Base-by-base conservation (phyloP, 345 rosid genomes). In the Euclidium syriacum region DNA sequence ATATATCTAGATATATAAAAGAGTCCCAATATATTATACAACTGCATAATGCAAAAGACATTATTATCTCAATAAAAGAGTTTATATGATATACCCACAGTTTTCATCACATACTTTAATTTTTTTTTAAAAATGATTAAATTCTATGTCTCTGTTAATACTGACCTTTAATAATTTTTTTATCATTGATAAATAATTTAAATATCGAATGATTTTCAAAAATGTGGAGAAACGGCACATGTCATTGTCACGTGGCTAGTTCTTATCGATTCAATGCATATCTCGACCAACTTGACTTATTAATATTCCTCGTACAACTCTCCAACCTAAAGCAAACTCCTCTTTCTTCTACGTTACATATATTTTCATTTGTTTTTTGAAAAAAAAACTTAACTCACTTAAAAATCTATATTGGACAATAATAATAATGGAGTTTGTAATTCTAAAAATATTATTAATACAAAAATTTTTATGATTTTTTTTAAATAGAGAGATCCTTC, bases 301-400 rank as follows among this genome's bases (percentile, higher is more conserved):
- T 61, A 24, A 68, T 69, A 69, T 52, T 60, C 67, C 73, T 69
- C 73, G 67, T 69, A 69, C 73, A 69, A 42, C 62, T 68, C 67
- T 60, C 52, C 52, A 39, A n/a, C 57, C 62, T 25, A 25, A 5
- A 36, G 14, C 39, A n/a, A n/a, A n/a, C n/a, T n/a, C 51, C 15
- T 15, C 46, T 59, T 42, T 52, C 73, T 60, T 52, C 48, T 40
- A 67, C 73, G 47, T 42, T 58, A 19, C 18, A 23, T 51, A 46
- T 51, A 46, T 57, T 38, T 38, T 22, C 41, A 12, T 39, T n/a
- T n/a, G n/a, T n/a, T n/a, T n/a, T n/a, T n/a, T n/a, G n/a, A n/a
- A n/a, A n/a, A n/a, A n/a, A n/a, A n/a, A n/a, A n/a, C n/a, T n/a
- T n/a, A n/a, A n/a, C n/a, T n/a, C n/a, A n/a, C n/a, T n/a, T n/a